Evolutionary conservation across 805 yeast genomes (phyloP).

Genomic region (Wickerhamiella shivajii): DNA sequence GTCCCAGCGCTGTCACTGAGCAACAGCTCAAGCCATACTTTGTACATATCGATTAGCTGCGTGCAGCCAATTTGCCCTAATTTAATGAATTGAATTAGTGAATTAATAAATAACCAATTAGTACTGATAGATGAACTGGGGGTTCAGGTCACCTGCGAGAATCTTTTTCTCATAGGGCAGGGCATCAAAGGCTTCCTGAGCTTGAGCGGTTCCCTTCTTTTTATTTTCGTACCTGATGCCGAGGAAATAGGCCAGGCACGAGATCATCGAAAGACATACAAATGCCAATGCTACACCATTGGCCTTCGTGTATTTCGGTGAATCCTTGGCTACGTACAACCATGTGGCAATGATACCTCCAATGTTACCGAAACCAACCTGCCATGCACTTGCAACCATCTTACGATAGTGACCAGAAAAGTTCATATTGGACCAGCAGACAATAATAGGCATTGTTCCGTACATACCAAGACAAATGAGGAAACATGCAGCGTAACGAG

Average conservation of each 20-base stretch:
- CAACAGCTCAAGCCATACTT: conserved; percentile 41
- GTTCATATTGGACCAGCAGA: conserved; percentile 54
- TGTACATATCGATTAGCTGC: conserved; percentile 19
- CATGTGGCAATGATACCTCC: conserved; percentile 57
- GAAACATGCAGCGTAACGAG: conserved; percentile 53
- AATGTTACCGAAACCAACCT: conserved; percentile 59
- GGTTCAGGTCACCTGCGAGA: conserved; percentile 23
- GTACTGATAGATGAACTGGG: conserved; percentile 22
- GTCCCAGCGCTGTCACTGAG: conserved; percentile 55
- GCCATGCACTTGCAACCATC: conserved; percentile 43
- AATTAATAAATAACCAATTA: conserved; percentile 10
- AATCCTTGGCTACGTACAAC: conserved; percentile 38
- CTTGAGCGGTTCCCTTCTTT: conserved; percentile 17
- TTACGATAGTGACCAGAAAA: conserved; percentile 50
- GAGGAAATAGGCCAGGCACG: conserved; percentile 25
- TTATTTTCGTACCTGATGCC: conserved; percentile 22
- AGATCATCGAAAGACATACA: conserved; percentile 28
- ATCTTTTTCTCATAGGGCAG: conserved; percentile 15
- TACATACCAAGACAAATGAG: conserved; percentile 44
- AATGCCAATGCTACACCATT: conserved; percentile 37
- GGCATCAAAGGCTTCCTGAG: conserved; percentile 17
- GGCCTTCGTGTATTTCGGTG: conserved; percentile 48
- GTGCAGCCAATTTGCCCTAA: no score
- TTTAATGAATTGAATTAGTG: not conserved
- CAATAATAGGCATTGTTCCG: conserved; percentile 49